Base-by-base conservation (phyloP, 176 grass and related monocot species). In the Triticum timopheevii region DNA sequence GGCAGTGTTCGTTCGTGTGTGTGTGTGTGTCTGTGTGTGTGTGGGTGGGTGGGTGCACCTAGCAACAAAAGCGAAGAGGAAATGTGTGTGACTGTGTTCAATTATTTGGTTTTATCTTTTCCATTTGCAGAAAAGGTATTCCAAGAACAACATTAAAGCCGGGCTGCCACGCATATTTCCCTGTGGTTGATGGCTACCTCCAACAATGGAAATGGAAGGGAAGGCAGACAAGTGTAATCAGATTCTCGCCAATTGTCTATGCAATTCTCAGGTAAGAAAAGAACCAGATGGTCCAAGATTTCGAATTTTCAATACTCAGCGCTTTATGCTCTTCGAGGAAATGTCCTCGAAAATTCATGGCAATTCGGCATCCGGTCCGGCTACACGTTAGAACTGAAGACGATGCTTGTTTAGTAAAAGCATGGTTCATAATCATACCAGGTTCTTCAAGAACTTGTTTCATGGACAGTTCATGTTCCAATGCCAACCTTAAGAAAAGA, bases 101-200 rank as follows among this genome's bases (percentile, higher is more conserved):
- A 85, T 85, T 77, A 70, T 85, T 91, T 88, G 62, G 85, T 81
- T 91, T 81, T 81, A 88, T 91, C 38, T 88, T 88, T 91, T 88
- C 82, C 82, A 76, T 85, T 85, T 88, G 82, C 77, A 81, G 86
- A 85, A 90, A 88, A 88, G 82, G 30, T 77, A 70, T 50, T 65
- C 85, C 82, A 77, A 69, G 79, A 88, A 88, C 70, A 88, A 70
- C 31, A 73, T 85, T 69, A 88, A 91, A 91, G 90, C 63, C 61
- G 39, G 61, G 52, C 77, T 70, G 84, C 81, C 82, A 71, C 27
- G 38, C 86, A 91, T 81, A 88, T 88, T 88, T 85, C 76, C 72
- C 77, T 65, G 69, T 77, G 83, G 69, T 49, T 7, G 85, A 91
- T 84, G 85, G 81, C 72, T 80, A 84, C 85, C 85, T 80, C 85